Conservation (phyloP, 2,329 filamentous ascomycete species). For the Lecanicillium sp. region DNA sequence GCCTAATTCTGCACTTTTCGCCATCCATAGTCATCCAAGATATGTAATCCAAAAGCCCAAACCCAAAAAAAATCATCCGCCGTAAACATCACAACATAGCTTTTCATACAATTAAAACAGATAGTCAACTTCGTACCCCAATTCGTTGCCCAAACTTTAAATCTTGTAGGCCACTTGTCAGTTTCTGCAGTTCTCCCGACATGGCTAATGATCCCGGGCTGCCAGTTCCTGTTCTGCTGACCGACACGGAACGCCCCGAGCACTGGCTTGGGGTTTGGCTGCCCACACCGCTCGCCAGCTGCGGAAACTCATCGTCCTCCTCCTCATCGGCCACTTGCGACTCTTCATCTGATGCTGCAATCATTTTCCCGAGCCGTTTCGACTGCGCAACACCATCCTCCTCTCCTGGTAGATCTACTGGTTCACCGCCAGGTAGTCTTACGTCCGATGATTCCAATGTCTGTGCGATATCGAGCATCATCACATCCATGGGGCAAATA, state of each 20-base stretch:
- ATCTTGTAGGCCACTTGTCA: neutral
- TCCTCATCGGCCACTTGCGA: neutral
- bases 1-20: too few relatives aligned
- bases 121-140: conserved; percentile 13
- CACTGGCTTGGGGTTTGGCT: too few relatives aligned
- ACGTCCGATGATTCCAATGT: conserved; percentile 64
- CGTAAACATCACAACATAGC: neutral
- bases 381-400: conserved; percentile 3
- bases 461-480: conserved; percentile 76
- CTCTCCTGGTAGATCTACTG: conserved; percentile 24
- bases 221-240: too few relatives aligned
- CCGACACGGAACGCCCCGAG: too few relatives aligned
- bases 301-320: neutral
- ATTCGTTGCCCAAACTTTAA: conserved; percentile 7
- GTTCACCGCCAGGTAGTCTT: conserved; percentile 56
- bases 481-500: conserved; percentile 89
- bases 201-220: too few relatives aligned
- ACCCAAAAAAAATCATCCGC: neutral
- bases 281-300: too few relatives aligned
- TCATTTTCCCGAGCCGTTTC: conserved; percentile 3
- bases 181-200: neutral
- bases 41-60: too few relatives aligned
- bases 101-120: neutral
- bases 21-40: too few relatives aligned
- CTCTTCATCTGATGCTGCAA: neutral